Evolutionary conservation across 108 stramenopile species (phyloP).

Genomic region (Ochromonas danica): DNA sequence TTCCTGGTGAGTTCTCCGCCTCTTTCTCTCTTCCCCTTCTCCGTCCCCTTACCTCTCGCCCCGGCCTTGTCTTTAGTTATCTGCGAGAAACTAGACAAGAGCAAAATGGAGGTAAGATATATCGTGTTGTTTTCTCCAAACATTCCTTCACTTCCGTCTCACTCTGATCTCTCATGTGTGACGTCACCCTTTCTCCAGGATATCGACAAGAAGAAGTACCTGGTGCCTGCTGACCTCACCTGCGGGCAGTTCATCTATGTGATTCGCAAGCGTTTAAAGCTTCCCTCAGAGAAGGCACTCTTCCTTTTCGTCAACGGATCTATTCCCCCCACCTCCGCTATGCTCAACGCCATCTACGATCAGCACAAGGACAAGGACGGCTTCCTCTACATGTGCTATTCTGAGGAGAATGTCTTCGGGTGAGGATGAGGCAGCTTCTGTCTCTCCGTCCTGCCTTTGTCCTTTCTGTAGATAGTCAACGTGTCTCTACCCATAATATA

Average conservation of each 20-base stretch:
- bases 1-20: conserved; percentile 78
- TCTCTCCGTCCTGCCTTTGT: too few relatives aligned
- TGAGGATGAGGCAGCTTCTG: too few relatives aligned
- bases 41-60: background rate
- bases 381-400: conserved; percentile 97
- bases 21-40: background rate
- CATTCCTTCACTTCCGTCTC: too few relatives aligned
- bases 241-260: conserved; percentile 98
- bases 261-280: conserved; percentile 95
- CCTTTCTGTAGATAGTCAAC: too few relatives aligned
- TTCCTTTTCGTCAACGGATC: conserved; percentile 70
- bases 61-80: conserved; percentile 52
- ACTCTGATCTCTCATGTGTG: too few relatives aligned
- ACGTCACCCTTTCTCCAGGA: too few relatives aligned
- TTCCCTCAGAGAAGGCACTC: conserved; percentile 60
- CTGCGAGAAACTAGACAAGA: conserved; percentile 68
- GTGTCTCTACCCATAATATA: too few relatives aligned
- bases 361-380: conserved; percentile 87
- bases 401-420: conserved; percentile 96
- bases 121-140: background rate
- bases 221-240: conserved; percentile 90
- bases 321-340: conserved; percentile 67
- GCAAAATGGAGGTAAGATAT: conserved; percentile 8
- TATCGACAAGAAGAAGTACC: conserved; percentile 96
- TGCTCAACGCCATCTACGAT: conserved; percentile 73